Base-by-base conservation (phyloP, 305 asterid species). In the Rubia tinctorum region DNA sequence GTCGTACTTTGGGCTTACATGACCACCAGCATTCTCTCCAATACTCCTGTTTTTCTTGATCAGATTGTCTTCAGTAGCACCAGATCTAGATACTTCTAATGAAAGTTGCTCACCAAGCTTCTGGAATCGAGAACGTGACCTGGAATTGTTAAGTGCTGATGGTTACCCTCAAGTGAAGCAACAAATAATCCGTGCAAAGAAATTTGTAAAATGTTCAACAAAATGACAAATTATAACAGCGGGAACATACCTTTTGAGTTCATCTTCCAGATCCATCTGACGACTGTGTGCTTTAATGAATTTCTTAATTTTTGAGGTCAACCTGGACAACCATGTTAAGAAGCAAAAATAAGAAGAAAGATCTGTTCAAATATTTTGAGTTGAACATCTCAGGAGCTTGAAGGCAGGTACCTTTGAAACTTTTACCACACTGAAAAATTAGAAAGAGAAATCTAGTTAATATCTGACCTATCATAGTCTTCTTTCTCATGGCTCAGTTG, bases 51-150 rank as follows among this genome's bases (percentile, higher is more conserved):
- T 69, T 44, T 81, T 82, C 63, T 83, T 74, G 77, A 74, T 80
- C 42, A 75, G 71, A 81, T 86, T 88, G 73, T 82, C 93, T 71
- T 75, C 93, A 56, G 76, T 72, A 69, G 75, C 74, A 59, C 80
- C 83, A 75, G 78, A 77, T 65, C 86, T 86, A 3, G 69, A 72
- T 53, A 76, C 79, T 77, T 88, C 90, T 74, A 83, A 80, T 68
- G 76, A 82, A 77, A 91, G 88, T 84, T 84, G 92, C 71, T 88
- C 91, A 58, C 90, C 87, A 81, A 91, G 82, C 86, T 91, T 90
- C 80, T 81, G 91, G 74, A 91, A 86, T 83, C 86, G 91, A 82
- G 88, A 84, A 42, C 83, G 88, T 74, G 97, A 90, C 87, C 99
- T 94, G 77, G 43, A 83, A 77, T 75, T 78, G 76, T 66, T 75